These are phyloP conservation scores for Colletotrichum tanaceti DNA, from an alignment of 2,329 filamentous ascomycete species.

Conservation along the genomic window DNA sequence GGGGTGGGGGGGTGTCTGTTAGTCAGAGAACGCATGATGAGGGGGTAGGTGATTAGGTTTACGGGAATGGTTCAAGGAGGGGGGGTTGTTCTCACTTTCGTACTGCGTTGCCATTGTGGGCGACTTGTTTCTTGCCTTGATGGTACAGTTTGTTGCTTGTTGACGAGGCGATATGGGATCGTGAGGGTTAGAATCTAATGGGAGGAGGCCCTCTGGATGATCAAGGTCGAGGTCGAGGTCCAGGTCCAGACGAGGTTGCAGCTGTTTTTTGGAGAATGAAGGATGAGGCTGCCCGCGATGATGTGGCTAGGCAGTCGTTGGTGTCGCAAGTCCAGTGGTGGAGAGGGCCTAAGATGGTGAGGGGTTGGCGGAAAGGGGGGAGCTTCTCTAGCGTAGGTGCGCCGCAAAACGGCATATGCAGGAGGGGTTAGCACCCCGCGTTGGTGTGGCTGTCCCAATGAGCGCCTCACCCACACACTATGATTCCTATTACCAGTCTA, in stretches of 20 bases:
- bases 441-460: constrained; percentile 1
- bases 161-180: neutral
- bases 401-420: constrained; percentile 7
- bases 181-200: neutral
- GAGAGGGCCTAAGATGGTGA: neutral
- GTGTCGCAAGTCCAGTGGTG: constrained; percentile 34
- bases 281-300: constrained; percentile 37
- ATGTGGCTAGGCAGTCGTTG: constrained; percentile 39
- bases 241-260: neutral
- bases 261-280: neutral
- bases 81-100: constrained; percentile 56
- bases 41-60: constrained; percentile 15
- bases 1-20: constrained; percentile 7
- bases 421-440: constrained; percentile 15
- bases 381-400: neutral
- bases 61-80: constrained; percentile 33
- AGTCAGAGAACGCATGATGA: constrained; percentile 21
- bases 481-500: no score
- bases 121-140: neutral
- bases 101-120: constrained; percentile 66
- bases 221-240: constrained; percentile 1
- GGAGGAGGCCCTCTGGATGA: neutral
- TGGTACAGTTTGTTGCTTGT: neutral
- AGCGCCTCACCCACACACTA: neutral
- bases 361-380: neutral